A percentile compares a stretch with the other conserved stretches of the same genome.
phyloP scores from a whole-genome alignment of 108 stramenopile species.

The Fistulifera solaris region DNA sequence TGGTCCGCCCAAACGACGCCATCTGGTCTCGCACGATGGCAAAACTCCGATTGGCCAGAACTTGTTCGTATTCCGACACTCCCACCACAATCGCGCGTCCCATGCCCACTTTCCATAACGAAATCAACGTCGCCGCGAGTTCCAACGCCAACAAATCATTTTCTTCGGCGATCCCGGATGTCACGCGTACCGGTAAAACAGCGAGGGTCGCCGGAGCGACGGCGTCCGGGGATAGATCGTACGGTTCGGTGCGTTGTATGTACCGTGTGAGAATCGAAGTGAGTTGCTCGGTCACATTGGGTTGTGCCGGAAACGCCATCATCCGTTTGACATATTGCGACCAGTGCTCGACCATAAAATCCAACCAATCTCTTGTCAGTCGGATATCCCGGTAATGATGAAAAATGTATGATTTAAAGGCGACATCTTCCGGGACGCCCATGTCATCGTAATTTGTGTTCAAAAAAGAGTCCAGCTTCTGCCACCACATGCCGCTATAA shows the following conservation, averaged over 20 bases:
- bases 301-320: too few species aligned
- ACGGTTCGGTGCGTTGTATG: too few species aligned
- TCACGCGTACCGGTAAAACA: too few species aligned
- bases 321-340: slow-evolving; percentile 31
- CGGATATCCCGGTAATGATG: slow-evolving; percentile 10
- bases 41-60: slow-evolving; percentile 3
- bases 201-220: too few species aligned
- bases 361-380: slow-evolving; percentile 42
- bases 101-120: slow-evolving; percentile 17
- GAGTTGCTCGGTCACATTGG: slow-evolving; percentile 12
- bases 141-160: too few species aligned
- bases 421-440: background rate
- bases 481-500: too few species aligned
- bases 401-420: background rate
- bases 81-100: slow-evolving; percentile 28
- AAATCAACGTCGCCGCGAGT: slow-evolving; percentile 31
- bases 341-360: slow-evolving; percentile 48
- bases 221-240: too few species aligned
- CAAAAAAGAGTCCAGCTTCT: background rate
- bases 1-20: too few species aligned
- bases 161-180: too few species aligned
- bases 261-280: too few species aligned
- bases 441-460: slow-evolving; percentile 1
- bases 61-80: slow-evolving; percentile 1
- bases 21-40: too few species aligned